Conservation (phyloP, 2,329 filamentous ascomycete genomes). For the Bisporella sp. region DNA sequence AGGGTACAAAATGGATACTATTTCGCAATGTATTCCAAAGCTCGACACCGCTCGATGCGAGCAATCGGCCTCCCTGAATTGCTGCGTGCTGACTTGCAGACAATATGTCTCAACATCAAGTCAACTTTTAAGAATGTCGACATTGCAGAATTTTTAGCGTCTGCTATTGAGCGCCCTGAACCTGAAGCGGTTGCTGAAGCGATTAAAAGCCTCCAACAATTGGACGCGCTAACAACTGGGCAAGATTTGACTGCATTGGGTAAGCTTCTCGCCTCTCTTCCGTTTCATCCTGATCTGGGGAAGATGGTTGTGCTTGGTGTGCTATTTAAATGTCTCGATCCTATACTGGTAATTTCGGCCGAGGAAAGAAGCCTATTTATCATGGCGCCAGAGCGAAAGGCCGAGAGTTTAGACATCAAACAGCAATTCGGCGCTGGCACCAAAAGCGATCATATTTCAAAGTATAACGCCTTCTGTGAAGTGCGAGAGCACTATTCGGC, state of each 20-base stretch:
- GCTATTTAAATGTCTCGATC: constrained; percentile 84
- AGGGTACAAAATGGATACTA: constrained; percentile 83
- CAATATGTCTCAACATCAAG: constrained; percentile 87
- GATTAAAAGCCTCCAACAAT: constrained; percentile 67
- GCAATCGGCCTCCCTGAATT: constrained; percentile 78
- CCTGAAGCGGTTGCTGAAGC: constrained; percentile 77
- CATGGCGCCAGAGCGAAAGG: constrained; percentile 65
- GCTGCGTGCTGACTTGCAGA: constrained; percentile 80
- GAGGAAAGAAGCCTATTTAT: constrained; percentile 77
- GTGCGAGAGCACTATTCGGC: constrained; percentile 26
- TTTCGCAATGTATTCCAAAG: constrained; percentile 89
- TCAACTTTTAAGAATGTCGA: constrained; percentile 80
- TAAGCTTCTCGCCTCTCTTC: constrained; percentile 81
- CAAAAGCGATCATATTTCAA: constrained; percentile 38
- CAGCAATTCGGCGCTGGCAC: constrained; percentile 54
- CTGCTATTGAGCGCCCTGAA: constrained; percentile 80
- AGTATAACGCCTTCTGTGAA: constrained; percentile 36
- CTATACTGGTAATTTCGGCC: constrained; percentile 83
- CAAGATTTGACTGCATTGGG: constrained; percentile 78
- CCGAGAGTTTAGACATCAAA: constrained; percentile 61
- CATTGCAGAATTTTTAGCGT: constrained; percentile 70
- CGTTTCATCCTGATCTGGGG: constrained; percentile 79
- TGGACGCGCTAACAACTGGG: constrained; percentile 78
- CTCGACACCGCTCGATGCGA: constrained; percentile 80
- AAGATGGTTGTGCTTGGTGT: constrained; percentile 93